Percentiles rank a stretch among this genome's conserved stretches.
Conservation (phyloP, 75 land plant genomes). For the Cunninghamia lanceolata region DNA sequence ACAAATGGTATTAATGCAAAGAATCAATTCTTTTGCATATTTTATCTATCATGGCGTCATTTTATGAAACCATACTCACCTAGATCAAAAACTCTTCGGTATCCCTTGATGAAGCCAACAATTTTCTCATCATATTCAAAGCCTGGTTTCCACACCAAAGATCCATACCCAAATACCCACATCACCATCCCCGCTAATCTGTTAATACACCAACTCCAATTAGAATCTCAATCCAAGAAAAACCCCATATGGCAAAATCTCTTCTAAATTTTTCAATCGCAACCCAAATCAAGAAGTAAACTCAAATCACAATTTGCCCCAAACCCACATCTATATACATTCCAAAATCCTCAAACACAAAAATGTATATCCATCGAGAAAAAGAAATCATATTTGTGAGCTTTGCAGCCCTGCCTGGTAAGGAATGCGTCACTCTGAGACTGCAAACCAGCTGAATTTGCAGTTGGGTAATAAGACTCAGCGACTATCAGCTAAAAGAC, state of each 20-base stretch:
- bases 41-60: too few relatives aligned
- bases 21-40: neutral
- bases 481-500: too few relatives aligned
- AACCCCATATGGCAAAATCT: neutral
- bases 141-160: slow-evolving; percentile 90
- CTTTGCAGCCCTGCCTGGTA: neutral
- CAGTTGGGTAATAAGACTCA: neutral
- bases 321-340: neutral
- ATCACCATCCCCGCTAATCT: slow-evolving; percentile 53
- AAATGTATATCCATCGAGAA: neutral
- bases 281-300: too few relatives aligned
- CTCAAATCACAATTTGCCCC: too few relatives aligned
- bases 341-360: neutral
- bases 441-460: neutral
- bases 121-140: slow-evolving; percentile 78
- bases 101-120: slow-evolving; percentile 78
- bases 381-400: neutral
- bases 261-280: neutral
- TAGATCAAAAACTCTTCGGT: slow-evolving; percentile 75
- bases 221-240: neutral
- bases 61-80: slow-evolving; percentile 33
- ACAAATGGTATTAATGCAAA: neutral
- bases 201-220: neutral
- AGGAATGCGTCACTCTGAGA: neutral
- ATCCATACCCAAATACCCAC: slow-evolving; percentile 94